A percentile compares a stretch with the other conserved stretches of the same genome.
These are phyloP conservation scores for Populus ilicifolia DNA, from an alignment of 345 rosid species.

Conservation along the genomic window DNA sequence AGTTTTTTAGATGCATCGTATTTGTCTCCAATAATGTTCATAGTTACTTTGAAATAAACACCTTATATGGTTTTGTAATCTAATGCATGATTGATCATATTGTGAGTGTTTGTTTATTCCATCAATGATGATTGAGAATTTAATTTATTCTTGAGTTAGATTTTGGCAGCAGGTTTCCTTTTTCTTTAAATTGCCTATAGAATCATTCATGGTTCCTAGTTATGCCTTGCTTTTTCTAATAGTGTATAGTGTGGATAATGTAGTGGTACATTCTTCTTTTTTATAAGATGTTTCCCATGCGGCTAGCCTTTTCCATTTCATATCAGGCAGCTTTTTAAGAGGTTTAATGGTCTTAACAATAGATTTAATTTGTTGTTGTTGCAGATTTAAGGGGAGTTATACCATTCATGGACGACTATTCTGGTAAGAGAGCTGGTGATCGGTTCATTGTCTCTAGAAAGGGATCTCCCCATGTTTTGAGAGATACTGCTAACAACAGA, in stretches of 20 bases:
- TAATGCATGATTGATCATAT: not conserved
- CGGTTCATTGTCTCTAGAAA: constrained; percentile 44
- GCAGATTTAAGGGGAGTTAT: constrained; percentile 32
- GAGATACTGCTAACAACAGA: constrained; percentile 53
- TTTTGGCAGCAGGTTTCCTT: not conserved
- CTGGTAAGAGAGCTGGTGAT: constrained; percentile 57
- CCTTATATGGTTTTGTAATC: not conserved
- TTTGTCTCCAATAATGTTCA: not conserved
- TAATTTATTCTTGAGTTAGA: not conserved
- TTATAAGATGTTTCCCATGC: not conserved
- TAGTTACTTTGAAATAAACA: not conserved
- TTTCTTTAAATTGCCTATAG: not conserved
- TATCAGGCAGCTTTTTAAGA: not conserved
- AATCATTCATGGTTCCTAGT: not conserved
- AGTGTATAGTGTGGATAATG: not conserved
- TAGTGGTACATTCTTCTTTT: constrained; percentile 3
- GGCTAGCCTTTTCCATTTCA: not conserved
- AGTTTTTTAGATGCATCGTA: not conserved
- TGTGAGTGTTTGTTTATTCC: not conserved
- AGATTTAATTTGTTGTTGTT: constrained; percentile 1
- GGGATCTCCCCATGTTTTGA: constrained; percentile 48
- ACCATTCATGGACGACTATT: constrained; percentile 63
- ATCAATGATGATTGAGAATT: no score
- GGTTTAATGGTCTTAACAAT: not conserved
- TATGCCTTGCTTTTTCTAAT: not conserved